Percentiles rank a stretch among this genome's conserved stretches.
These are phyloP conservation scores for Eutrema japonicum DNA, from an alignment of 345 rosid genomes.

Conservation along the genomic window DNA sequence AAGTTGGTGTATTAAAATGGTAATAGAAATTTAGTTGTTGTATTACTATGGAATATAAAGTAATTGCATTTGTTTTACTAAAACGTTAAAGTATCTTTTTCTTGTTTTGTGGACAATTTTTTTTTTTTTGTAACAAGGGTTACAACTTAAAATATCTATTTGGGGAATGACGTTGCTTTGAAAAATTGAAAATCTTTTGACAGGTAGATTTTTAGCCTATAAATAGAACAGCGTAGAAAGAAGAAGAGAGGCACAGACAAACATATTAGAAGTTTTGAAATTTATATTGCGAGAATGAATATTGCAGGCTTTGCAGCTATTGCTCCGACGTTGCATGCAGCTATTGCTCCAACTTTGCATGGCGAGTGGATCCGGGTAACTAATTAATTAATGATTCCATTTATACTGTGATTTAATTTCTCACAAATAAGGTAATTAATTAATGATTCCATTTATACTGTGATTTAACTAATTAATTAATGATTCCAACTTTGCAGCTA, in stretches of 20 bases:
- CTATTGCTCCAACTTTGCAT: conserved; percentile 8
- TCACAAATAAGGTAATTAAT: background rate
- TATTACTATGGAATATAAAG: too few species aligned
- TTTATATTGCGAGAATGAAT: conserved; percentile 15
- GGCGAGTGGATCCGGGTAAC: conserved; percentile 29
- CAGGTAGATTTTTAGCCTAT: background rate
- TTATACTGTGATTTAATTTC: background rate
- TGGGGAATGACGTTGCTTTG: background rate
- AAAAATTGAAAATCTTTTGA: background rate
- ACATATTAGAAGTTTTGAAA: background rate
- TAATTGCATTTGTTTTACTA: too few species aligned
- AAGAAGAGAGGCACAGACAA: conserved; percentile 12
- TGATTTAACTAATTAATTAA: too few species aligned
- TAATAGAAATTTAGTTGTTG: too few species aligned
- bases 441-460: too few species aligned
- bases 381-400: background rate
- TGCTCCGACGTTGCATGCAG: conserved; percentile 20
- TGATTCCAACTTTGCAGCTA: too few species aligned
- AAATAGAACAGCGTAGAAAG: background rate
- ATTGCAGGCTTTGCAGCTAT: background rate
- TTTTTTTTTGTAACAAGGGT: too few species aligned
- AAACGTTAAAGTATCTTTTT: background rate
- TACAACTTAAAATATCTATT: conserved; percentile 1
- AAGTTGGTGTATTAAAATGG: too few species aligned
- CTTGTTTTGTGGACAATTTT: background rate